These are phyloP conservation scores for Periconia sp. DNA, from an alignment of 2,329 filamentous ascomycete species.

Conservation along the genomic window DNA sequence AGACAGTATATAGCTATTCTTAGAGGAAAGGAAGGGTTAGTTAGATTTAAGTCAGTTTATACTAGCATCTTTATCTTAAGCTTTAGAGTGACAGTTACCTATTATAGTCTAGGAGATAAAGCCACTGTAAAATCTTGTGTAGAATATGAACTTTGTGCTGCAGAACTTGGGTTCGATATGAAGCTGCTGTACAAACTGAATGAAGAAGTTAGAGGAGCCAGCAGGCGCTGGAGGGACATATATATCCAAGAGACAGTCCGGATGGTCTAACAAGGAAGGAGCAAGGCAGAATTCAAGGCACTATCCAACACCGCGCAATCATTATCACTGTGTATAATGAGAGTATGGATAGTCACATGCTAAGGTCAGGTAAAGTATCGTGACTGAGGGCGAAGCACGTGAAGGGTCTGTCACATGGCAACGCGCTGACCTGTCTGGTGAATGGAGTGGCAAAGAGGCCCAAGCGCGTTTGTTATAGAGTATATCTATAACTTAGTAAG, in stretches of 20 bases:
- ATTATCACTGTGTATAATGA: no score
- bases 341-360: no score
- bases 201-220: conserved; percentile 9
- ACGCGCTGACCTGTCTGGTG: no score
- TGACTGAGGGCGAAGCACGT: no score
- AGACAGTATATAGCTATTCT: conserved; percentile 10
- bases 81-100: conserved; percentile 5
- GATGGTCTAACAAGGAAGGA: conserved; percentile 4
- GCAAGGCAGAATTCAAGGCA: conserved; percentile 8
- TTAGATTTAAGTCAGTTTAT: background rate
- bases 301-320: no score
- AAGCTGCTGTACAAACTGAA: conserved; percentile 4
- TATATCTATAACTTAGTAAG: no score
- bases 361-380: no score
- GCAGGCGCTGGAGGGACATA: conserved; percentile 7
- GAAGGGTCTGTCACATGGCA: no score
- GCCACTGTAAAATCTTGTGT: conserved; percentile 1
- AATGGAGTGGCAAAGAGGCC: no score
- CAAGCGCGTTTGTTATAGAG: no score
- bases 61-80: conserved; percentile 3
- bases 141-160: conserved; percentile 5
- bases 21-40: conserved; percentile 7
- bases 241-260: conserved; percentile 8
- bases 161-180: conserved; percentile 9
- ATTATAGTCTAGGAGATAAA: conserved; percentile 5